phyloP scores from a whole-genome alignment of 2,329 filamentous ascomycete species.

The Aspergillus sp. region DNA sequence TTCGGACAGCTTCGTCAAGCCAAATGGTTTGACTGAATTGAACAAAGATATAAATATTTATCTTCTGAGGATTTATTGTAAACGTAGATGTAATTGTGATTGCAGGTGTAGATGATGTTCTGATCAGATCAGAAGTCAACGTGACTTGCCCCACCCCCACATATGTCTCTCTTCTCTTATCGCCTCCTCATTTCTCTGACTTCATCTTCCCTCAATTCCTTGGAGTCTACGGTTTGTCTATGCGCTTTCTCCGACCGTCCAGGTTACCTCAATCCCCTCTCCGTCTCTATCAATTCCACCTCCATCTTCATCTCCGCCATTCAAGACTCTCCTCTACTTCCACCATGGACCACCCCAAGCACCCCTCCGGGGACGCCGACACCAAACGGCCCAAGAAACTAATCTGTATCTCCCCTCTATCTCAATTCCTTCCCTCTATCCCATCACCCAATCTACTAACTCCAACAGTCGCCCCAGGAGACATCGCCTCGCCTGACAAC shows the following conservation, averaged over 20 bases:
- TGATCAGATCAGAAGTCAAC: too few relatives aligned
- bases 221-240: neutral
- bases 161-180: neutral
- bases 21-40: neutral
- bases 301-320: neutral
- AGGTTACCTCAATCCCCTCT: neutral
- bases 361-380: constrained; percentile 7
- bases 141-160: neutral
- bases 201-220: neutral
- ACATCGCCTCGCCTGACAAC: constrained; percentile 30
- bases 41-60: too few relatives aligned
- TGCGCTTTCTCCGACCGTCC: constrained; percentile 1
- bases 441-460: neutral
- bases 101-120: too few relatives aligned
- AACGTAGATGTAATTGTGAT: too few relatives aligned
- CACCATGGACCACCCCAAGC: neutral
- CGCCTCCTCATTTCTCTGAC: neutral
- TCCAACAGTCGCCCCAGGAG: constrained; percentile 43
- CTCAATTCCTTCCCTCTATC: too few relatives aligned
- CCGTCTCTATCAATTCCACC: neutral
- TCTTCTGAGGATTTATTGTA: too few relatives aligned
- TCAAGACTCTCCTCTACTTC: neutral
- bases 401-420: constrained; percentile 31
- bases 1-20: neutral
- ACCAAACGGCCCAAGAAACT: constrained; percentile 39